A percentile compares a stretch with the other conserved stretches of the same genome.
These are phyloP conservation scores for Candida wancherniae DNA, from an alignment of 805 yeast genomes.

Conservation along the genomic window DNA sequence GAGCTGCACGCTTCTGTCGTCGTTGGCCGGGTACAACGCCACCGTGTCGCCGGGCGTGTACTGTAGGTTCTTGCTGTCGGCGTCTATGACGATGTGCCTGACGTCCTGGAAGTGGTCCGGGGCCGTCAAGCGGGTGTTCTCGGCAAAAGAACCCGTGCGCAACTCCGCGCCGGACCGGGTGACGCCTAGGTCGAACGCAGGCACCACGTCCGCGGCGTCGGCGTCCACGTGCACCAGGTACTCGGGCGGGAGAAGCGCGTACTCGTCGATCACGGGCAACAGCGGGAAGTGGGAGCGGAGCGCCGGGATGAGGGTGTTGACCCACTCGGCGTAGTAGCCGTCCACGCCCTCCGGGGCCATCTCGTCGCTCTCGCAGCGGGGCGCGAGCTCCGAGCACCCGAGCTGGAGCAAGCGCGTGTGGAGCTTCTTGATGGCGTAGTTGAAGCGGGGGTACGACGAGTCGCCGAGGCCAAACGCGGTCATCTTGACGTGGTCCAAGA, in stretches of 20 bases:
- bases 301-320: slow-evolving; percentile 38
- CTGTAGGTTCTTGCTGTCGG: slow-evolving; percentile 21
- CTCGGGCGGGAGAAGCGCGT: slow-evolving; percentile 25
- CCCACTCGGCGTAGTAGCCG: slow-evolving; percentile 74
- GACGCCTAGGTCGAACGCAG: slow-evolving; percentile 4
- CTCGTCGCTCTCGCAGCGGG: slow-evolving; percentile 88
- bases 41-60: slow-evolving; percentile 80
- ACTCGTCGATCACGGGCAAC: slow-evolving; percentile 20
- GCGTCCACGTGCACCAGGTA: slow-evolving; percentile 15
- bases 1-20: slow-evolving; percentile 54
- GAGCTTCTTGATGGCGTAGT: slow-evolving; percentile 80
- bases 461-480: slow-evolving; percentile 91
- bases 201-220: slow-evolving; percentile 1
- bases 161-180: slow-evolving; percentile 11
- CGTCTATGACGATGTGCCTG: slow-evolving; percentile 49
- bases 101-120: slow-evolving; percentile 87
- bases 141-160: slow-evolving; percentile 41
- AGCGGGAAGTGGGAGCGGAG: slow-evolving; percentile 21
- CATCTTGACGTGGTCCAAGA: slow-evolving; percentile 57
- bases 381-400: slow-evolving; percentile 70
- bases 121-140: slow-evolving; percentile 61
- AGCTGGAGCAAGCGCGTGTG: slow-evolving; percentile 75
- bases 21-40: slow-evolving; percentile 72
- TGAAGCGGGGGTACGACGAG: slow-evolving; percentile 82
- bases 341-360: slow-evolving; percentile 75